These are phyloP conservation scores for Maudiozyma turicensis DNA, from an alignment of 805 yeast genomes.

Conservation along the genomic window DNA sequence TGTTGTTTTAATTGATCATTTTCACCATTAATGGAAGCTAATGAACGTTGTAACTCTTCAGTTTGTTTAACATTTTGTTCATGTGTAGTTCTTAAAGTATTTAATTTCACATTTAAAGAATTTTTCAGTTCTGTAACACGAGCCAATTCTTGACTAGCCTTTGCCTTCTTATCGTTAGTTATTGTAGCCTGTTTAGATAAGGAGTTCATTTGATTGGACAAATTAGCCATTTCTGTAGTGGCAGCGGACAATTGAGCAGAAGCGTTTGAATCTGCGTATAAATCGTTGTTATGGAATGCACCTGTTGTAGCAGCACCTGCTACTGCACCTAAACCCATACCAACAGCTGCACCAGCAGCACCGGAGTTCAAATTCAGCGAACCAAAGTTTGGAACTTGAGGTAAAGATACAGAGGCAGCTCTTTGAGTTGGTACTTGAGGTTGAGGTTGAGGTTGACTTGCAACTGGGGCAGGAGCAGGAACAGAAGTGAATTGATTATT, in stretches of 20 bases:
- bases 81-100: conserved; percentile 56
- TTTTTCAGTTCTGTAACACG: conserved; percentile 55
- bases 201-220: conserved; percentile 76
- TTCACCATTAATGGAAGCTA: conserved; percentile 53
- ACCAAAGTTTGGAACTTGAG: conserved; percentile 28
- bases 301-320: conserved; percentile 15
- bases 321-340: not conserved
- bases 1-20: conserved; percentile 63
- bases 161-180: conserved; percentile 57
- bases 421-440: conserved; percentile 32
- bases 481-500: not conserved
- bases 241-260: conserved; percentile 67
- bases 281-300: conserved; percentile 33
- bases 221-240: conserved; percentile 75
- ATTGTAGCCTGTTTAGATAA: conserved; percentile 64
- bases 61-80: conserved; percentile 73
- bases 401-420: conserved; percentile 29
- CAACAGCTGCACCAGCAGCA: conserved; percentile 2
- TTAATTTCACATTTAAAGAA: conserved; percentile 64
- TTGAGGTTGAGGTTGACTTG: conserved; percentile 8
- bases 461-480: not conserved
- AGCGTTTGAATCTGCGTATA: conserved; percentile 50
- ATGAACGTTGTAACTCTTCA: conserved; percentile 54
- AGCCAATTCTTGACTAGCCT: conserved; percentile 71
- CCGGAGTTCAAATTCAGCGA: conserved; percentile 9